A percentile compares a stretch with the other conserved stretches of the same genome.
Evolutionary conservation across 176 grass and related monocot genomes (phyloP).

Genomic region (Urochloa ruziziensis): DNA sequence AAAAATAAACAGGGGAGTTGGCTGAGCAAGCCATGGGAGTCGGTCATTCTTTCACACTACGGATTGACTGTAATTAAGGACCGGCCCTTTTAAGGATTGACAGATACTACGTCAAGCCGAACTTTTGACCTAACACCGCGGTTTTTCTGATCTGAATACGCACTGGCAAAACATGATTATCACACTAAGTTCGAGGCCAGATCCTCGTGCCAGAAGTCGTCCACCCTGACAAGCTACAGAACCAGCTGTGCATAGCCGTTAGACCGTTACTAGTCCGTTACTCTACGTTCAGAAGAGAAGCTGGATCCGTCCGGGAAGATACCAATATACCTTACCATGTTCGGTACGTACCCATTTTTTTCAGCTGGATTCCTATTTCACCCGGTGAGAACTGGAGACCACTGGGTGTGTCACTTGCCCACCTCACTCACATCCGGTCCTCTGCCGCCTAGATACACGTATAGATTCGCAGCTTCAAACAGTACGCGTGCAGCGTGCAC

Average conservation of each 20-base stretch:
- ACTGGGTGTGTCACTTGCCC: no score
- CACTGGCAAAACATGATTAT: neutral
- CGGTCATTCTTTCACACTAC: neutral
- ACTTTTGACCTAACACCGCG: neutral
- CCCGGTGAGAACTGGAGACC: no score
- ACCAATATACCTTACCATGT: no score
- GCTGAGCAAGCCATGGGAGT: no score
- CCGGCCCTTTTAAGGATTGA: neutral
- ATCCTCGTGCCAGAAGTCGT: neutral
- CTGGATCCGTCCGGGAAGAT: neutral
- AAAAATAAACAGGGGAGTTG: no score
- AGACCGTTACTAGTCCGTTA: neutral
- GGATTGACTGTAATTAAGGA: neutral
- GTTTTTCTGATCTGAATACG: neutral
- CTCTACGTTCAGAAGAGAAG: neutral
- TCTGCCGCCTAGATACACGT: neutral
- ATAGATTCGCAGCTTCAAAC: neutral
- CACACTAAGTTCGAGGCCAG: neutral
- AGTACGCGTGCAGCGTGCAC: neutral
- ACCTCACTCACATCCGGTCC: neutral
- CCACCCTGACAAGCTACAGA: neutral
- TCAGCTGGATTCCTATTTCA: neutral
- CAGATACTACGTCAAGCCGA: neutral
- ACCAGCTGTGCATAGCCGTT: neutral
- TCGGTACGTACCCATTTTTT: neutral